These are phyloP conservation scores for Arachnomyces sp. DNA, from an alignment of 2,329 filamentous ascomycete genomes.

Conservation along the genomic window DNA sequence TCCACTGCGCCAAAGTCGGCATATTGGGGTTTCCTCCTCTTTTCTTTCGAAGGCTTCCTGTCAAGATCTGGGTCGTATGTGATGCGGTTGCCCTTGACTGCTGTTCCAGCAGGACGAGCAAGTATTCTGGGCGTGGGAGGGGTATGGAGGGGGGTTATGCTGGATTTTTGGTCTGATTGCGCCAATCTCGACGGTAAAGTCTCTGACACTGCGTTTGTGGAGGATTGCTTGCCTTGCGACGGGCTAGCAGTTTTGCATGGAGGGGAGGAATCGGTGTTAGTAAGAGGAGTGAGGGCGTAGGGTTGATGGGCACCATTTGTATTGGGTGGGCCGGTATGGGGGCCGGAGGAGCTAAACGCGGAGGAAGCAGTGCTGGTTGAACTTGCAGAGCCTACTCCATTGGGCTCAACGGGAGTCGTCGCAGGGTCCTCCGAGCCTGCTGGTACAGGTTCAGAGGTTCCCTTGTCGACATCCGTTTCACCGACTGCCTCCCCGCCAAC, in stretches of 20 bases:
- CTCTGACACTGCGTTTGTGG: slow-evolving; percentile 21
- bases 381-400: slow-evolving; percentile 63
- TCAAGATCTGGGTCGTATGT: slow-evolving; percentile 58
- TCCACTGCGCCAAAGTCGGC: slow-evolving; percentile 55
- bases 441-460: slow-evolving; percentile 8
- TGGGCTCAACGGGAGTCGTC: slow-evolving; percentile 33
- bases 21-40: slow-evolving; percentile 46
- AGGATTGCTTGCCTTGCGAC: slow-evolving; percentile 31
- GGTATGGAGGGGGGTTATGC: slow-evolving; percentile 35
- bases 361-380: slow-evolving; percentile 65
- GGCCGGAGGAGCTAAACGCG: slow-evolving; percentile 54
- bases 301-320: slow-evolving; percentile 44
- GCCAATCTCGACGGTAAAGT: slow-evolving; percentile 20
- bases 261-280: slow-evolving; percentile 58
- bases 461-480: slow-evolving; percentile 5
- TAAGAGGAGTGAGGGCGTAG: slow-evolving; percentile 56
- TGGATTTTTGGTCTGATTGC: slow-evolving; percentile 20
- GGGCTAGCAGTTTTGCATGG: slow-evolving; percentile 50
- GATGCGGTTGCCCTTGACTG: slow-evolving; percentile 50
- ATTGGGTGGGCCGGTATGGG: slow-evolving; percentile 46
- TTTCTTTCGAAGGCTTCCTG: slow-evolving; percentile 48
- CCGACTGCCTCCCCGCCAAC: slow-evolving; percentile 5
- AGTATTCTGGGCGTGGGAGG: slow-evolving; percentile 40
- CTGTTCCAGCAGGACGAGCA: slow-evolving; percentile 43
- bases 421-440: slow-evolving; percentile 10